These are phyloP conservation scores for Scheffersomyces cryptocercus DNA, from an alignment of 1,139 yeast species.

Conservation along the genomic window DNA sequence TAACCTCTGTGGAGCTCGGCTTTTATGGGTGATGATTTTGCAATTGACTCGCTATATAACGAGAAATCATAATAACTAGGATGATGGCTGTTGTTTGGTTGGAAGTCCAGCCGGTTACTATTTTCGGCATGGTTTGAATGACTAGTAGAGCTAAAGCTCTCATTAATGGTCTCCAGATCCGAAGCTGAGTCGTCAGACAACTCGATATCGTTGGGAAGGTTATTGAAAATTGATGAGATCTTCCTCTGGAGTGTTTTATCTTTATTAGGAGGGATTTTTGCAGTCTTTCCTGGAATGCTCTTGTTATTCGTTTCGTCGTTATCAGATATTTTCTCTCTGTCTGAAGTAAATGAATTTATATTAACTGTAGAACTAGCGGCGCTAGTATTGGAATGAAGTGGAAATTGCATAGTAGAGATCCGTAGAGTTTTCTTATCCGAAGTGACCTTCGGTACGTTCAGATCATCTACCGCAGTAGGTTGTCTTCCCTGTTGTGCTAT, in stretches of 20 bases:
- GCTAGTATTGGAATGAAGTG: conserved; percentile 18
- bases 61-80: conserved; percentile 23
- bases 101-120: not conserved
- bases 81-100: conserved; percentile 4
- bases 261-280: not conserved
- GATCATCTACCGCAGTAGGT: not conserved
- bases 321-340: not conserved
- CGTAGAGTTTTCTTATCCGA: conserved; percentile 35
- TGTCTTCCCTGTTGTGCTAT: not conserved
- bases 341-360: conserved; percentile 24
- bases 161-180: conserved; percentile 36
- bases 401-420: conserved; percentile 23
- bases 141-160: conserved; percentile 11
- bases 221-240: conserved; percentile 45
- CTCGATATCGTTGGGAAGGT: conserved; percentile 51
- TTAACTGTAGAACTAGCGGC: conserved; percentile 35
- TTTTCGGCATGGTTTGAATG: conserved; percentile 3
- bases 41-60: conserved; percentile 29
- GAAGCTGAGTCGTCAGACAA: conserved; percentile 51
- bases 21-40: conserved; percentile 29
- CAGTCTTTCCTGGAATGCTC: too few relatives aligned
- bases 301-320: too few relatives aligned
- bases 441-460: conserved; percentile 25
- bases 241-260: conserved; percentile 19
- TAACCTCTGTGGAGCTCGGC: conserved; percentile 33